These are phyloP conservation scores for Fusarium pseudocircinatum DNA, from an alignment of 2,329 filamentous ascomycete species.

Conservation along the genomic window DNA sequence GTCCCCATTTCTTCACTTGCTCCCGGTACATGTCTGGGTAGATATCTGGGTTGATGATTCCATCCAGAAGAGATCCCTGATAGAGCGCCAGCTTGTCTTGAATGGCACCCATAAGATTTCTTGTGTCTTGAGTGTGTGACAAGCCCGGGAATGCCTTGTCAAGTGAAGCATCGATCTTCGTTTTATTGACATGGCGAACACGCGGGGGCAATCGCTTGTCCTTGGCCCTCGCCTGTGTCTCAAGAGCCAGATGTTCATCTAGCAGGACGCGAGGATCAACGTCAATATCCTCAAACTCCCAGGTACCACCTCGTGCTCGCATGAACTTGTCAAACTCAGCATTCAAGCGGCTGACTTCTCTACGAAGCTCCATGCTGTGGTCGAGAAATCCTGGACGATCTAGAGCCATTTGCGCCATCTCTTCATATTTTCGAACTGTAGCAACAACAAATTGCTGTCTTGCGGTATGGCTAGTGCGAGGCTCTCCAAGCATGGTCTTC, in stretches of 20 bases:
- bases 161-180: neutral
- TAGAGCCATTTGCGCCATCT: constrained; percentile 32
- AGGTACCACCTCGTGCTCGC: constrained; percentile 38
- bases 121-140: neutral
- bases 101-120: constrained; percentile 31
- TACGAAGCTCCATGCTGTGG: constrained; percentile 39
- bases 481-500: constrained; percentile 37
- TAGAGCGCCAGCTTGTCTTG: constrained; percentile 39
- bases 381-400: constrained; percentile 38
- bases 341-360: constrained; percentile 29
- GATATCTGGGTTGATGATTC: constrained; percentile 47
- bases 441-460: constrained; percentile 42
- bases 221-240: neutral
- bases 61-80: constrained; percentile 46
- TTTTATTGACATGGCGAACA: neutral
- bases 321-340: constrained; percentile 44
- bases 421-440: constrained; percentile 39
- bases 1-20: constrained; percentile 48
- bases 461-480: constrained; percentile 35
- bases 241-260: neutral
- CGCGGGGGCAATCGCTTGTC: neutral
- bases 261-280: constrained; percentile 22
- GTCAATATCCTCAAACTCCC: constrained; percentile 41
- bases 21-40: constrained; percentile 44
- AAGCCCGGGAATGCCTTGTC: constrained; percentile 2